phyloP scores from a whole-genome alignment of 371 early-diverging fungal species.

The Lichtheimia ramosa region DNA sequence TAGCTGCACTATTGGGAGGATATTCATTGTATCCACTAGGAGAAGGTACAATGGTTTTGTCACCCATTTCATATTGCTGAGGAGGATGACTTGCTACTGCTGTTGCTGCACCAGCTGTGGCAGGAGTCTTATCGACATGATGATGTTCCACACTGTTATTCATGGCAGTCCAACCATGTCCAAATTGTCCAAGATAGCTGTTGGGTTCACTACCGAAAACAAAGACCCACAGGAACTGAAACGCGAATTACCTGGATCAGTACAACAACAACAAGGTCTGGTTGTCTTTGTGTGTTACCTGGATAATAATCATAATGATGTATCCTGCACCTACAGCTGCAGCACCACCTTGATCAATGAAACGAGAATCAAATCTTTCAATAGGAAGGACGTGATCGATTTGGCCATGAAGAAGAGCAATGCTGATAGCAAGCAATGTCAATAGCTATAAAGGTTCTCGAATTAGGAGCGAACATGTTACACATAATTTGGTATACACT shows the following conservation, averaged over 20 bases:
- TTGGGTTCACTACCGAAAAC: conserved; percentile 47
- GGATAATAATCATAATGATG: conserved; percentile 40
- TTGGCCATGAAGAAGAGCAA: conserved; percentile 28
- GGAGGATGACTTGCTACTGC: conserved; percentile 1
- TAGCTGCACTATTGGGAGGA: not conserved
- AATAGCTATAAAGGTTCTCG: conserved; percentile 25
- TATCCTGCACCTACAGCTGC: conserved; percentile 42
- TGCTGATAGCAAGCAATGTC: conserved; percentile 41
- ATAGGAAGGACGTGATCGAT: conserved; percentile 26
- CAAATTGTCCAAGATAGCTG: conserved; percentile 29
- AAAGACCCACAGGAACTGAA: conserved; percentile 43
- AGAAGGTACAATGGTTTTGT: conserved; percentile 26
- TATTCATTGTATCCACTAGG: conserved; percentile 3
- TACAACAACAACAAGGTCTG: not conserved
- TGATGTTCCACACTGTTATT: conserved; percentile 20
- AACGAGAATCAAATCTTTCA: not conserved
- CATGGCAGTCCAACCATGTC: conserved; percentile 21
- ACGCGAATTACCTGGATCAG: not conserved
- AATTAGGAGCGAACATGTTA: conserved; percentile 6
- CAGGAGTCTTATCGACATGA: conserved; percentile 7
- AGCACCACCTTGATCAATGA: conserved; percentile 13
- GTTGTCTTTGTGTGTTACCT: conserved; percentile 15
- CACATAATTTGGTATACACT: conserved; percentile 9
- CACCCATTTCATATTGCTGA: conserved; percentile 26
- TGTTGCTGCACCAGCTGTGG: conserved; percentile 3